Evolutionary conservation across 2,329 filamentous ascomycete species (phyloP), one percentile per base, ranked within the genome.

Genomic region (Diaporthe citri): DNA sequence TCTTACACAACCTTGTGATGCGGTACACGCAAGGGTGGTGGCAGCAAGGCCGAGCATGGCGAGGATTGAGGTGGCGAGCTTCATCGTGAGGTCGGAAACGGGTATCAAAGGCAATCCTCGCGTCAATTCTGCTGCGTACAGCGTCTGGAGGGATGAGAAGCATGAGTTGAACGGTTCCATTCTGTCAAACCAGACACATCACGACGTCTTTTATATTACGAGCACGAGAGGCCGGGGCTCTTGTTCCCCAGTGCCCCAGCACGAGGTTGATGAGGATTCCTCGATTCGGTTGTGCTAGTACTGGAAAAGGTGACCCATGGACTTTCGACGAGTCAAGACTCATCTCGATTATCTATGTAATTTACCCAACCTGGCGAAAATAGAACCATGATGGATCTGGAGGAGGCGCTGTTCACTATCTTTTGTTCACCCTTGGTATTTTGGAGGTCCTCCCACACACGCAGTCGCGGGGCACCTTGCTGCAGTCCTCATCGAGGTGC

Each of bases 321-420:
- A 28, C 28, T 36, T 22, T 25, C 22, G 31, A 17, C 62, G 46
- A 67, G 62, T 67, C 62, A 51, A 67, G 62, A 20, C 4, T 51
- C 62, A 67, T 67, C 62, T 67, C 62, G 43, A 67, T 67, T 36
- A 67, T 52, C 43, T 36, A 9, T n/a, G 20, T 67, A 67, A 48
- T 52, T 66, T 66, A 17, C 41, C 62, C 22, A 51, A 17, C 7
- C 0, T 17, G 28, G 20, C 20, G 15, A 20, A 52, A 52, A 10
- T n/a, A 52, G 43, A 51, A 51, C 13, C 28, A 25, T 67, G 3
- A 51, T 67, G 31, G 22, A 36, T 36, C 20, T 25, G 7, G 41
- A 36, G 10, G 22, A 67, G 3, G 13, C 3, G 31, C 7, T 51
- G 25, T 46, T 67, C 20, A 36, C 31, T 17, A 51, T 17, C 7